Percentiles rank a stretch among this genome's conserved stretches.
These are phyloP conservation scores for Aspergillus panamensis DNA, from an alignment of 495 filamentous ascomycete genomes.

Conservation along the genomic window DNA sequence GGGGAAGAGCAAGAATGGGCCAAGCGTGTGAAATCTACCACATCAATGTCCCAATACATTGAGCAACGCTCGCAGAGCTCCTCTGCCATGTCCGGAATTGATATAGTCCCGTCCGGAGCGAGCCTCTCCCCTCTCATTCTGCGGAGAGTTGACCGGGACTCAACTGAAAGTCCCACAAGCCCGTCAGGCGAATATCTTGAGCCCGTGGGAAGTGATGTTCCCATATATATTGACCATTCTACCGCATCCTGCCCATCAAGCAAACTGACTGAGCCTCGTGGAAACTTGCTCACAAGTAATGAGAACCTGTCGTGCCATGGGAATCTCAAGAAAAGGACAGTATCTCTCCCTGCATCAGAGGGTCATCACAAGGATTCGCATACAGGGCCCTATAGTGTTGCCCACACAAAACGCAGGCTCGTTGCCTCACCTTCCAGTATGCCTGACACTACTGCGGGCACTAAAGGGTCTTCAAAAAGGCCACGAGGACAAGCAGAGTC, in stretches of 20 bases:
- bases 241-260: not conserved
- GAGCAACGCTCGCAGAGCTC: constrained; percentile 26
- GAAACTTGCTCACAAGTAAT: constrained; percentile 24
- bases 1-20: constrained; percentile 54
- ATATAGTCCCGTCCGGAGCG: not conserved
- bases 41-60: constrained; percentile 31
- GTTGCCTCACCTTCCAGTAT: too few relatives aligned
- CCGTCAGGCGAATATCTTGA: not conserved
- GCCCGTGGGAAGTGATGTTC: constrained; percentile 2
- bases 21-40: constrained; percentile 48
- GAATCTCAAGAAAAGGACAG: constrained; percentile 2
- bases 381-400: not conserved
- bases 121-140: not conserved
- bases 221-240: constrained; percentile 27
- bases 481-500: not conserved
- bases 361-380: not conserved
- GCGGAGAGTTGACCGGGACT: not conserved
- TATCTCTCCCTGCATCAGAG: not conserved
- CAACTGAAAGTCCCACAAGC: not conserved
- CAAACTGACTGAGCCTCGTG: not conserved
- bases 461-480: too few relatives aligned
- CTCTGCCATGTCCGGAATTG: constrained; percentile 1
- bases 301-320: constrained; percentile 26
- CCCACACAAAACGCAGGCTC: too few relatives aligned
- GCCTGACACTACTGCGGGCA: too few relatives aligned